Conservation (phyloP, 768 basidiomycete species). For the Trametes meyenii region DNA sequence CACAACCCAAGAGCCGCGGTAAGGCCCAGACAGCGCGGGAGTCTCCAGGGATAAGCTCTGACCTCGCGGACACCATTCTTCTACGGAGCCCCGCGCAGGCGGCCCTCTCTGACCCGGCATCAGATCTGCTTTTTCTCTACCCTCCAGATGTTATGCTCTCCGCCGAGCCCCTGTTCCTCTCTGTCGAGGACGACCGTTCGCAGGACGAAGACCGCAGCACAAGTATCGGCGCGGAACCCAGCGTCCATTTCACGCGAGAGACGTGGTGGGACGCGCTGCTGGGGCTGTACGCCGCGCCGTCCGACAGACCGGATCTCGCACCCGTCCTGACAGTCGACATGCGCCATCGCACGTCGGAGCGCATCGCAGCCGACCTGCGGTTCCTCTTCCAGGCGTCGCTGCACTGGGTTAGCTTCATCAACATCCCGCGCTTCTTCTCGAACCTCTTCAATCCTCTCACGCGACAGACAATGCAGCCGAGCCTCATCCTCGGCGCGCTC, state of each 20-base stretch:
- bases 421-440: conserved; percentile 66
- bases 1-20: not conserved
- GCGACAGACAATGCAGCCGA: conserved; percentile 64
- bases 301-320: not conserved
- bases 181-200: not conserved
- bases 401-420: conserved; percentile 75
- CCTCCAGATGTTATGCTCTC: too few species aligned
- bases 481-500: conserved; percentile 60
- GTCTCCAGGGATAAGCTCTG: not conserved
- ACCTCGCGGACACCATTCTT: not conserved
- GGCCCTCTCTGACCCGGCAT: too few species aligned
- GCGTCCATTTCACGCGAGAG: conserved; percentile 66
- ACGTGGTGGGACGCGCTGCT: conserved; percentile 82
- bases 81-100: too few species aligned
- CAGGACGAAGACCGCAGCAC: not conserved
- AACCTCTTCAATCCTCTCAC: conserved; percentile 54
- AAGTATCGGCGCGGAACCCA: conserved; percentile 48
- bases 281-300: conserved; percentile 44
- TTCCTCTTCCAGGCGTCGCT: conserved; percentile 65
- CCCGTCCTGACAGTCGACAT: conserved; percentile 27
- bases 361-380: conserved; percentile 57
- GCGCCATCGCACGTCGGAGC: conserved; percentile 47
- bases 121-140: too few species aligned
- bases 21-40: not conserved
- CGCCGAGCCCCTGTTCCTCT: not conserved